A percentile compares a stretch with the other conserved stretches of the same genome.
These are phyloP conservation scores for Polyporus arcularius DNA, from an alignment of 768 basidiomycete genomes.

Conservation along the genomic window DNA sequence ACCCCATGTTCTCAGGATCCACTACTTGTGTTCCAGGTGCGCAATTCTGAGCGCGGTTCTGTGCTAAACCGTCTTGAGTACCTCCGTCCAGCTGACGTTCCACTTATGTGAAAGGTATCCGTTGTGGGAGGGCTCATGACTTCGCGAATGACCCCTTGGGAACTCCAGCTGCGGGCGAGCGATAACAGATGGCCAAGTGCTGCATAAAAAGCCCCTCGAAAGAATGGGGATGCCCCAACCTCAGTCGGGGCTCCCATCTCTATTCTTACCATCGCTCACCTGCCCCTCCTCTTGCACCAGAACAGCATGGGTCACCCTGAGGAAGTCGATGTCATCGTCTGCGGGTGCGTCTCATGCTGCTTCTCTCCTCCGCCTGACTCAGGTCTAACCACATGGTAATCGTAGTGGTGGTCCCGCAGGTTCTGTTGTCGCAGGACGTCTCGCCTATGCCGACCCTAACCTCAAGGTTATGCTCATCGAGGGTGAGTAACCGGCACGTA, in stretches of 20 bases:
- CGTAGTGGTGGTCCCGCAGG: conserved; percentile 65
- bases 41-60: conserved; percentile 4
- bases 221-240: conserved; percentile 15
- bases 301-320: conserved; percentile 52
- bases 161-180: conserved; percentile 9
- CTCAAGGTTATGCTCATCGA: conserved; percentile 78
- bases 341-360: conserved; percentile 41
- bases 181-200: conserved; percentile 12
- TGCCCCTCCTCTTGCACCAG: conserved; percentile 3
- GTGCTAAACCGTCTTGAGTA: conserved; percentile 20
- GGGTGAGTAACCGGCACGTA: conserved; percentile 38
- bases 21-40: conserved; percentile 10
- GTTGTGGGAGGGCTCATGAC: conserved; percentile 23
- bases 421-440: conserved; percentile 66
- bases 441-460: conserved; percentile 71
- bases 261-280: conserved; percentile 22
- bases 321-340: conserved; percentile 73
- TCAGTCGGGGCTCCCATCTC: conserved; percentile 22
- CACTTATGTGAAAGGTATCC: conserved; percentile 16
- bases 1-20: conserved; percentile 11
- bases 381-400: not conserved
- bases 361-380: not conserved
- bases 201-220: conserved; percentile 19
- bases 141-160: conserved; percentile 21
- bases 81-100: conserved; percentile 21